Evolutionary conservation across 495 filamentous ascomycete genomes (phyloP), one percentile per base, ranked within the genome.

Genomic region (Podospora appendiculata): DNA sequence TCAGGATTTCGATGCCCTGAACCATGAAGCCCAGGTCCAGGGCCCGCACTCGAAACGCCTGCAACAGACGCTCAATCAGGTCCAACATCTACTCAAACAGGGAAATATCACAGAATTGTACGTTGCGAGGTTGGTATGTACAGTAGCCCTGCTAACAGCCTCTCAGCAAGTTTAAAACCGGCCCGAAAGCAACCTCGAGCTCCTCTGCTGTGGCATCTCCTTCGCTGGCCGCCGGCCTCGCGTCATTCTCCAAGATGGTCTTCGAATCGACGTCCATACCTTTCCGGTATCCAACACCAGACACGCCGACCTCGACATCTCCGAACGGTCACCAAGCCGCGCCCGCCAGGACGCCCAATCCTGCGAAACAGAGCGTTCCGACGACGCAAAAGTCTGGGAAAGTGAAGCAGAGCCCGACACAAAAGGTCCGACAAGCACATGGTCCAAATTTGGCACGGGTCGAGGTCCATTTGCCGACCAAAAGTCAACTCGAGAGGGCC

Each of bases 21-120:
- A 85, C 59, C 56, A 73, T 47, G 79, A 84, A 53, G 69, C 70
- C 38, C 51, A 60, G 47, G 61, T 59, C 13, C 58, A 70, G 6
- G 61, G 63, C 13, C 60, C 38, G 57, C 60, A 40, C 32, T 70
- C 67, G 34, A 72, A 58, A 61, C 68, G 65, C 59, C 61, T 71
- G 32, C 75, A 73, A 52, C 72, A 66, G 53, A 77, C 68, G 18
- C 75, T 86, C 41, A 70, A 80, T 60, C 82, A 88, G 57, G 70
- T 93, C 43, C 84, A 88, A 57, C 80, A 84, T 54, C 73, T 89
- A 49, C 68, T 90, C 49, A 79, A 83, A 62, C 79, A 78, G 9
- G 78, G 81, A 40, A 79, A 83, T 39, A 69, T 89, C 55, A 85
- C 87, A 14, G 77, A 90, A 66, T 87, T 83, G 87, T 90, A 75